phyloP scores from a whole-genome alignment of 2,329 filamentous ascomycete genomes.

The Alternaria ventricosa region DNA sequence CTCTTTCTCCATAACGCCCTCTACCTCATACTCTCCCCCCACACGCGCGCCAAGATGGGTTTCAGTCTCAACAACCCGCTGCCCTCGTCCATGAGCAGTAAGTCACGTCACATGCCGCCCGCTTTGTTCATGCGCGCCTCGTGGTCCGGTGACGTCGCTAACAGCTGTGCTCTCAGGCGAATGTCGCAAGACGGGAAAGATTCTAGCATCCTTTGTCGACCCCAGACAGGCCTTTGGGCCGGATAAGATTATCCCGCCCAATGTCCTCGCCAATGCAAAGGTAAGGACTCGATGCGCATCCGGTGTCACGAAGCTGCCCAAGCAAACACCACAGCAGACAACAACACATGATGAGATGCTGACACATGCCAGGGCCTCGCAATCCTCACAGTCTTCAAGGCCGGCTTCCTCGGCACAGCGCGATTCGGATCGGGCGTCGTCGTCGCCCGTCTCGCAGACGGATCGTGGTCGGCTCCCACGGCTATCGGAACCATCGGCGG shows the following conservation, averaged over 20 bases:
- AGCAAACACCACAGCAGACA: neutral
- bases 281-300: conserved; percentile 52
- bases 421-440: conserved; percentile 84
- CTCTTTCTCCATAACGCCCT: neutral
- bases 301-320: conserved; percentile 7
- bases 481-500: conserved; percentile 82
- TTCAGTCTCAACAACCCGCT: conserved; percentile 61
- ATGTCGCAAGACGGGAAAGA: conserved; percentile 96
- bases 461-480: conserved; percentile 80
- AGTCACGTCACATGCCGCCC: conserved; percentile 45
- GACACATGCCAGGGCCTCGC: conserved; percentile 68
- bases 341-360: neutral
- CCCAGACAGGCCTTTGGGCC: conserved; percentile 92
- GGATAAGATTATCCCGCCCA: conserved; percentile 95
- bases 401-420: conserved; percentile 82
- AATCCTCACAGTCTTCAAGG: conserved; percentile 85
- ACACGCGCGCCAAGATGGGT: conserved; percentile 45
- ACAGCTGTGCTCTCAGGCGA: conserved; percentile 69
- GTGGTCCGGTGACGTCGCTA: conserved; percentile 41
- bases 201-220: conserved; percentile 92
- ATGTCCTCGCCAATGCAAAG: conserved; percentile 90
- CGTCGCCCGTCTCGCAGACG: conserved; percentile 78
- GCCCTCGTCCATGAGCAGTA: conserved; percentile 61
- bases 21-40: neutral
- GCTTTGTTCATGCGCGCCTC: neutral